phyloP scores from a whole-genome alignment of 2,329 filamentous ascomycete species.

The Cytospora paraplurivora region DNA sequence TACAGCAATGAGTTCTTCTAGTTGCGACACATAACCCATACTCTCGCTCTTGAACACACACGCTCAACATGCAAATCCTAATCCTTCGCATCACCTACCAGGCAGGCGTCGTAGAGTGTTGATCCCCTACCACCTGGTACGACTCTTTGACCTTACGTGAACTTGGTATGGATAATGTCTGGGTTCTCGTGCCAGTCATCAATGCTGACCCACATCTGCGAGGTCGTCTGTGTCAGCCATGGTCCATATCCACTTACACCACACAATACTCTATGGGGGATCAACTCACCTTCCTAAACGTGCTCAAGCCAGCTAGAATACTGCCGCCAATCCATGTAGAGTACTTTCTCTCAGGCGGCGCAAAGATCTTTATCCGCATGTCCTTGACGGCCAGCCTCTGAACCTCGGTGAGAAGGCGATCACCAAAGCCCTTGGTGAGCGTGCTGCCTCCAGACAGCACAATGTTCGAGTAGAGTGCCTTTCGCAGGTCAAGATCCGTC shows the following conservation, averaged over 20 bases:
- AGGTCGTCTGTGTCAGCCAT: conserved; percentile 1
- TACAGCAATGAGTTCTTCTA: conserved; percentile 23
- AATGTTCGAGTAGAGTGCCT: conserved; percentile 93
- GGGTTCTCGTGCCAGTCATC: conserved; percentile 99
- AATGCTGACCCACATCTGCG: conserved; percentile 98
- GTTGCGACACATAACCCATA: conserved; percentile 24
- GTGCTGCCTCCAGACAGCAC: conserved; percentile 96
- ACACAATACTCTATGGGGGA: neutral
- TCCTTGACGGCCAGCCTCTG: conserved; percentile 95
- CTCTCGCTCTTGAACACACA: conserved; percentile 22
- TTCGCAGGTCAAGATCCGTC: conserved; percentile 93
- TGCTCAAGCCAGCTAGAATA: conserved; percentile 94
- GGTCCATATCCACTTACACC: conserved; percentile 8
- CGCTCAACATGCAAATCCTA: neutral
- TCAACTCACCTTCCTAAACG: conserved; percentile 85
- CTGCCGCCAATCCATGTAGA: conserved; percentile 99
- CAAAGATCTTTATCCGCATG: conserved; percentile 99
- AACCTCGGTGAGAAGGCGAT: conserved; percentile 87
- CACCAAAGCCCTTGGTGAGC: conserved; percentile 94
- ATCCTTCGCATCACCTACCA: neutral
- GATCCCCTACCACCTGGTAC: neutral
- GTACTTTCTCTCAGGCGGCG: conserved; percentile 95
- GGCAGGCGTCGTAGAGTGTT: neutral
- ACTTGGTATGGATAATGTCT: conserved; percentile 97
- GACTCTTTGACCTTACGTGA: conserved; percentile 61